Evolutionary conservation across 768 basidiomycete species (phyloP).

Genomic region (Mycena galericulata): DNA sequence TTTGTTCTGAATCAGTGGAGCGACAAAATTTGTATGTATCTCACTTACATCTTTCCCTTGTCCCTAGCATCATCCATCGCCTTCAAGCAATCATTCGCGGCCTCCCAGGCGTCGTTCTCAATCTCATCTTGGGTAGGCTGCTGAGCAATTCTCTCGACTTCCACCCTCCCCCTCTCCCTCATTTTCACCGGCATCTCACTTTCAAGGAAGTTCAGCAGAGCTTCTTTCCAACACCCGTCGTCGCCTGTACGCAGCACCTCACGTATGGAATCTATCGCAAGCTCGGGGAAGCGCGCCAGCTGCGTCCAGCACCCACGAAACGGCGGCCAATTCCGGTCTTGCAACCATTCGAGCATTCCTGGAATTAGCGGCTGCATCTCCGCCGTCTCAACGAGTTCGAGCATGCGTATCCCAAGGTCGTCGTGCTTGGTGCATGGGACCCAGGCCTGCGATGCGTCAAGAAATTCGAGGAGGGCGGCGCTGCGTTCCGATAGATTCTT

Average conservation of each 20-base stretch:
- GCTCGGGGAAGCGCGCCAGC: slow-evolving; percentile 19
- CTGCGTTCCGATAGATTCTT: neutral
- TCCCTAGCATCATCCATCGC: neutral
- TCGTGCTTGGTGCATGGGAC: slow-evolving; percentile 7
- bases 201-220: neutral
- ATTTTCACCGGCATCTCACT: neutral
- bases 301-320: neutral
- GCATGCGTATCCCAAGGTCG: slow-evolving; percentile 10
- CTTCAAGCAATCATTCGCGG: neutral
- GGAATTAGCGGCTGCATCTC: slow-evolving; percentile 18
- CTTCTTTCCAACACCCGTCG: slow-evolving; percentile 6
- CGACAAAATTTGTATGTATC: too few relatives aligned
- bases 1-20: too few relatives aligned
- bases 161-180: neutral
- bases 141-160: slow-evolving; percentile 17
- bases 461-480: neutral
- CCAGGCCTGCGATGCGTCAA: slow-evolving; percentile 16
- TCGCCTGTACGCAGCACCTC: slow-evolving; percentile 10
- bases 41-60: neutral
- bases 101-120: neutral
- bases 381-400: neutral
- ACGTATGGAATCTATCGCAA: slow-evolving; percentile 14
- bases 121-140: slow-evolving; percentile 14
- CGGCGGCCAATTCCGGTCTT: slow-evolving; percentile 20
- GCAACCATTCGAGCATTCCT: slow-evolving; percentile 19